Evolutionary conservation across 2,329 filamentous ascomycete species (phyloP).

Genomic region (Xylaria polymorpha): DNA sequence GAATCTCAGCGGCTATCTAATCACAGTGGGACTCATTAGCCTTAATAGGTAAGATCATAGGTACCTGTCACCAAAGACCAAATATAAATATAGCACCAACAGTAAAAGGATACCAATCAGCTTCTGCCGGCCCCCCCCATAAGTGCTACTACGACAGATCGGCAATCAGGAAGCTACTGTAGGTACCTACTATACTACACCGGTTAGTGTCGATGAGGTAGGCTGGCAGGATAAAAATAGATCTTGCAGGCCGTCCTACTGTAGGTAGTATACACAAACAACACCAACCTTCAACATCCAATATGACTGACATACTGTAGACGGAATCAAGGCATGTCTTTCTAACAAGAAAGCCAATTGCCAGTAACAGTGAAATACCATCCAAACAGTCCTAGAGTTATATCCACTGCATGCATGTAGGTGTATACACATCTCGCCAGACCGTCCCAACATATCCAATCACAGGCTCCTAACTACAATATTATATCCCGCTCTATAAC

Average conservation of each 20-base stretch:
- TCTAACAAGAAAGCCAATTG: too few relatives aligned
- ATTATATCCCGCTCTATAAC: not conserved
- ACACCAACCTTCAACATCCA: too few relatives aligned
- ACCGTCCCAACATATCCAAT: not conserved
- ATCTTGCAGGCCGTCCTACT: not conserved
- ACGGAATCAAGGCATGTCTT: too few relatives aligned
- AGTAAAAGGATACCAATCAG: not conserved
- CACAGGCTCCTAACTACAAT: not conserved
- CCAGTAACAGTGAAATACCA: too few relatives aligned
- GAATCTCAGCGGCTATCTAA: conserved; percentile 29
- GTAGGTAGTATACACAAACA: too few relatives aligned
- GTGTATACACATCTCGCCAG: not conserved
- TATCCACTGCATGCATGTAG: not conserved
- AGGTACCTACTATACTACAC: too few relatives aligned
- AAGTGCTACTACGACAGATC: conserved; percentile 12
- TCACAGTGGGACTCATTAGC: not conserved
- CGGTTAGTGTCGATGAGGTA: conserved; percentile 1
- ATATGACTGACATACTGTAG: too few relatives aligned
- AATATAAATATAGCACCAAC: conserved; percentile 35
- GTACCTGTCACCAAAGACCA: not conserved
- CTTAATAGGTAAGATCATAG: not conserved
- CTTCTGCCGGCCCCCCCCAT: not conserved
- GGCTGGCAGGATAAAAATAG: conserved; percentile 5
- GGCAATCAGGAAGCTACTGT: not conserved
- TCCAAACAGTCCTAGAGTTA: not conserved